Base-by-base conservation (phyloP, 1,284 basidiomycete genomes). In the Ceratobasidium sp. region DNA sequence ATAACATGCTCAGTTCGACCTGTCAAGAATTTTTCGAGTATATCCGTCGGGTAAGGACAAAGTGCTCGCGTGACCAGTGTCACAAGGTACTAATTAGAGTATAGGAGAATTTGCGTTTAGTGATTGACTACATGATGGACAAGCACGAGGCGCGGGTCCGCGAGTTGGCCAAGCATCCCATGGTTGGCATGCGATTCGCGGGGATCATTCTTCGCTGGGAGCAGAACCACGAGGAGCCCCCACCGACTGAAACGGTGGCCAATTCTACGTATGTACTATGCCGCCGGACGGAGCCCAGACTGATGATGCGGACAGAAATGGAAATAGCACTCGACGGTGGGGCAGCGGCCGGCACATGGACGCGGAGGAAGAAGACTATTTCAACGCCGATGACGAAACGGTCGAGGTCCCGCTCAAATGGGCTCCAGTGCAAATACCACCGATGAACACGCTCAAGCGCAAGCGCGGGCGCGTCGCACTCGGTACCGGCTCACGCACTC, bases 21-120 rank as follows among this genome's bases (percentile, higher is more conserved):
- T 98, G 94, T 81, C 89, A 97, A 76, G 96, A 99, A 77, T 92
- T 94, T 72, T 94, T 99, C 75, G 96, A 99, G 75, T 84, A 87
- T 73, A 92, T 98, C 78, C 87, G 92, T 70, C 86, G 86, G 81
- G 94, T 95, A 72, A 73, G 85, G 77, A 35, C 13, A 32, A 71
- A n/a, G 22, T 40, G 56, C 53, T 17, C 35, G 52, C 50, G 53
- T 45, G 68, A 42, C 31, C n/a, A 29, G 17, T 13, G 31, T n/a
- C n/a, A 27, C 12, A n/a, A 40, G 13, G 22, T 29, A 20, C 31
- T 43, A 27, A 69, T 58, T 27, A 22, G 49, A 25, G 35, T 22
- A 22, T 74, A 96, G 93, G 93, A 96, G 73, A 95, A 96, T 76
- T 82, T 93, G 76, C 95, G 91, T 79, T 87, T 91, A 1, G 79